Evolutionary conservation across 148 eudicot species (phyloP).

Genomic region (Vaccinium vitisidaea): DNA sequence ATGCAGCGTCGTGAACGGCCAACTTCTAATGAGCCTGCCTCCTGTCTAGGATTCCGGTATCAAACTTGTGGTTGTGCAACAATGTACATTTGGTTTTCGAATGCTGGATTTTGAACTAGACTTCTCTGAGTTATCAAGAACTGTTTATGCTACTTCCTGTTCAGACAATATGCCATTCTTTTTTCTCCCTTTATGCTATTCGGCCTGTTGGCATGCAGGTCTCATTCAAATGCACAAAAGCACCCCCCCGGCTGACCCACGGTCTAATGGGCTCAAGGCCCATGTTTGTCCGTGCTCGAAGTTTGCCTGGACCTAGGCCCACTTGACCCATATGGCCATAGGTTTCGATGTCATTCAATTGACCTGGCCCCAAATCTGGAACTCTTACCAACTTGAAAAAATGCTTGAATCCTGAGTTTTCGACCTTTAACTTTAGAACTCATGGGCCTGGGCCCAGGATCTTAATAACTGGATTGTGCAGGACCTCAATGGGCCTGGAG

Average conservation of each 20-base stretch:
- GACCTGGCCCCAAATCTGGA: not conserved
- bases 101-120: conserved; percentile 3
- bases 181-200: not conserved
- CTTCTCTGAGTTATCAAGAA: not conserved
- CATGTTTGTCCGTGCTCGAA: not conserved
- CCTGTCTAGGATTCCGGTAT: conserved; percentile 19
- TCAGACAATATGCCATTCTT: not conserved
- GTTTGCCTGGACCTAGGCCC: not conserved
- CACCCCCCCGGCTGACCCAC: not conserved
- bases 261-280: not conserved
- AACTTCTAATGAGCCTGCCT: conserved; percentile 50
- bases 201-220: not conserved
- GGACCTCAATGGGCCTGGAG: not conserved
- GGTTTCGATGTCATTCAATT: not conserved
- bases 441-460: not conserved
- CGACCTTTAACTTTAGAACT: not conserved
- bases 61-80: not conserved
- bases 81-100: not conserved
- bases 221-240: not conserved
- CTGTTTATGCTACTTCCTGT: not conserved
- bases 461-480: not conserved
- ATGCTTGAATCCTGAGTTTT: not conserved
- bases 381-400: not conserved
- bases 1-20: conserved; percentile 55
- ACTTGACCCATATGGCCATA: not conserved